Evolutionary conservation across 352 stramenopile species (phyloP).

Genomic region (Globisporangium paddicum): DNA sequence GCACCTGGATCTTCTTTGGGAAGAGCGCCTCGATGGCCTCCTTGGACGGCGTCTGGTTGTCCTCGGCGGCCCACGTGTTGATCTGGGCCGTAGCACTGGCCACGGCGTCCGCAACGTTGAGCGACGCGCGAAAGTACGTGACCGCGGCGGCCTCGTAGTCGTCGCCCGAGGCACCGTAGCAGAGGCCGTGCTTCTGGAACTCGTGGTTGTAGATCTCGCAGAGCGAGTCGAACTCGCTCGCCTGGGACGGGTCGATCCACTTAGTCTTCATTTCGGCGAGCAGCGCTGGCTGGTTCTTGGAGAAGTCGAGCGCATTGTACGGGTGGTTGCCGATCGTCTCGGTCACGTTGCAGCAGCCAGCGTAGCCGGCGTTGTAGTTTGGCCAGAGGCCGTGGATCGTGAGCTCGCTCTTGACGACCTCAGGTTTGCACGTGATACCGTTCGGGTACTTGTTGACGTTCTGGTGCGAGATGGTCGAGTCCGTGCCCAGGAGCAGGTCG

Average conservation of each 20-base stretch:
- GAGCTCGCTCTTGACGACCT: conserved; percentile 39
- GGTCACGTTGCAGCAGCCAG: conserved; percentile 58
- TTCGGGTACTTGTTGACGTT: conserved; percentile 62
- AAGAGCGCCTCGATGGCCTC: conserved; percentile 14
- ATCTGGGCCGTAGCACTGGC: conserved; percentile 11
- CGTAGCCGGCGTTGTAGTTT: conserved; percentile 67
- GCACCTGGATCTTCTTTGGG: conserved; percentile 16
- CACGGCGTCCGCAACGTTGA: conserved; percentile 12
- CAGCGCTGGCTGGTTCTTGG: conserved; percentile 36
- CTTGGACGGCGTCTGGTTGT: neutral
- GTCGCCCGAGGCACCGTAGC: conserved; percentile 43
- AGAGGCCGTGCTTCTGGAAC: conserved; percentile 86
- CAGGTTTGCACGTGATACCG: conserved; percentile 34
- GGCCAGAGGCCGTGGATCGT: conserved; percentile 73
- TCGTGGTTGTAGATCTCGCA: conserved; percentile 87
- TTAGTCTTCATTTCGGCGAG: conserved; percentile 47
- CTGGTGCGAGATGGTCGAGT: conserved; percentile 68
- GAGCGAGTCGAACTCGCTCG: conserved; percentile 26
- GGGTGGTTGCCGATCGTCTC: conserved; percentile 45
- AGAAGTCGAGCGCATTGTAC: conserved; percentile 42
- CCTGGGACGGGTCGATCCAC: conserved; percentile 37
- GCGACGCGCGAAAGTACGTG: conserved; percentile 14
- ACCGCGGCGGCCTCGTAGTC: conserved; percentile 13
- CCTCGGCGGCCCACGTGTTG: conserved; percentile 12
- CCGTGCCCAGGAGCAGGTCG: conserved; percentile 55